Base-by-base conservation (phyloP, 805 yeast genomes). In the Suhomyces faveliae region DNA sequence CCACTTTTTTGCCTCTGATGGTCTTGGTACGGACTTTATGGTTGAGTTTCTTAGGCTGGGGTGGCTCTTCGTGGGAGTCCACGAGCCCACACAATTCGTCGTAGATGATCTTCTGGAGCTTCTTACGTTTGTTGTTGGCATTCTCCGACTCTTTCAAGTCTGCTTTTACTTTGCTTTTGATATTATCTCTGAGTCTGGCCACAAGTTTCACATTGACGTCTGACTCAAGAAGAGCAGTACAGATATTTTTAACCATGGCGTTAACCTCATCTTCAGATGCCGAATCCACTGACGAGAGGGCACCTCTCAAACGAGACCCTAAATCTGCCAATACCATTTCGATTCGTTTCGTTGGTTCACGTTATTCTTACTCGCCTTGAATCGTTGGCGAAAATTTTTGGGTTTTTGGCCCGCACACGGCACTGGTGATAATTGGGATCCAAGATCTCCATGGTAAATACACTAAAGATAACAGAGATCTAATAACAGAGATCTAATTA, bases 141-240 rank as follows among this genome's bases (percentile, higher is more conserved):
- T 79, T 77, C 30, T 74, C 73, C 21, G 74, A 74, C 23, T 71
- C 70, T 46, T 79, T 76, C 43, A 89, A 74, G 35, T 78, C 80
- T 35, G 71, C 61, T 59, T 81, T 83, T 56, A 92, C 79, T 49
- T 68, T 66, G 10, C 55, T 40, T 44, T 62, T 60, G 45, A 73
- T 70, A 56, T 85, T 83, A 55, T 80, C 85, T 61, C 97, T 79
- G 51, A 92, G 71, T 53, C 77, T 78, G 33, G 88, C 82, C 23
- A 92, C 99, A 42, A 92, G 75, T 56, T 80, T 81, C 62, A 94
- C 84, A 61, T 94, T 94, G 20, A 92, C 98, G 67, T 92, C 99
- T n/a, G 94, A 79, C 67, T 91, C 97, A 49, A 94, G 73, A 48
- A 92, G 77, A 0, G 99, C 99, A 50, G 87, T 84, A 49, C 95